Evolutionary conservation across 768 basidiomycete species (phyloP).

Genomic region (Pholiota molesta): DNA sequence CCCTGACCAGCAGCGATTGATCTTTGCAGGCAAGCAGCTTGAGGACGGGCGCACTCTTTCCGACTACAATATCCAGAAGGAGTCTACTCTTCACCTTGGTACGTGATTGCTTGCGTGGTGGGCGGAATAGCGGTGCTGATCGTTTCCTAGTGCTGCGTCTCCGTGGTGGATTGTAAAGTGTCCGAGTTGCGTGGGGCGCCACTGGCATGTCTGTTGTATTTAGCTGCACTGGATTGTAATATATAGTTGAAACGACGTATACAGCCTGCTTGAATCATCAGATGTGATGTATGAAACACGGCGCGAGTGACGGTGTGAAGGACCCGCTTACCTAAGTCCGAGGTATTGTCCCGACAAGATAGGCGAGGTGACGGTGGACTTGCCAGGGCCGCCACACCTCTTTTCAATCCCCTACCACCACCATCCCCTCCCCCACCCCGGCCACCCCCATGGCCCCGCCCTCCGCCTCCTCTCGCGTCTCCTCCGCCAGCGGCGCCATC

Average conservation of each 20-base stretch:
- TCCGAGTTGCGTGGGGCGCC: slow-evolving; percentile 2
- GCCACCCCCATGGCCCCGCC: slow-evolving; percentile 33
- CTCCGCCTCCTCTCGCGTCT: slow-evolving; percentile 26
- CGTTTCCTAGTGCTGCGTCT: slow-evolving; percentile 39
- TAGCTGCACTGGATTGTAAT: not conserved
- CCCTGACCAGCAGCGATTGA: slow-evolving; percentile 55
- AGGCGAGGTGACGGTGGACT: slow-evolving; percentile 22
- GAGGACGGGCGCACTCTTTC: slow-evolving; percentile 85
- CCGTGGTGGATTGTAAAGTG: slow-evolving; percentile 38
- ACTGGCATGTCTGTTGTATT: slow-evolving; percentile 4
- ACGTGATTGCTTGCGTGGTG: slow-evolving; percentile 18
- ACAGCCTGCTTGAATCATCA: slow-evolving; percentile 4
- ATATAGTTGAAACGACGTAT: slow-evolving; percentile 8
- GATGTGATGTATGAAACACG: slow-evolving; percentile 11
- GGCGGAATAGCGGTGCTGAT: slow-evolving; percentile 14
- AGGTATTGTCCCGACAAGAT: slow-evolving; percentile 27
- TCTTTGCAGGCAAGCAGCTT: slow-evolving; percentile 87
- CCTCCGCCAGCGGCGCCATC: slow-evolving; percentile 34
- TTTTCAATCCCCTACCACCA: slow-evolving; percentile 24
- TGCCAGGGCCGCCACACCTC: slow-evolving; percentile 10
- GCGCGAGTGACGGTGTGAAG: slow-evolving; percentile 13
- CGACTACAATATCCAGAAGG: slow-evolving; percentile 72
- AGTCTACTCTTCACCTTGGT: slow-evolving; percentile 61
- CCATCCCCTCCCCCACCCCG: slow-evolving; percentile 20
- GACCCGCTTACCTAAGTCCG: slow-evolving; percentile 30